Evolutionary conservation across 2,329 filamentous ascomycete species (phyloP).

Genomic region (Periconia sp.): DNA sequence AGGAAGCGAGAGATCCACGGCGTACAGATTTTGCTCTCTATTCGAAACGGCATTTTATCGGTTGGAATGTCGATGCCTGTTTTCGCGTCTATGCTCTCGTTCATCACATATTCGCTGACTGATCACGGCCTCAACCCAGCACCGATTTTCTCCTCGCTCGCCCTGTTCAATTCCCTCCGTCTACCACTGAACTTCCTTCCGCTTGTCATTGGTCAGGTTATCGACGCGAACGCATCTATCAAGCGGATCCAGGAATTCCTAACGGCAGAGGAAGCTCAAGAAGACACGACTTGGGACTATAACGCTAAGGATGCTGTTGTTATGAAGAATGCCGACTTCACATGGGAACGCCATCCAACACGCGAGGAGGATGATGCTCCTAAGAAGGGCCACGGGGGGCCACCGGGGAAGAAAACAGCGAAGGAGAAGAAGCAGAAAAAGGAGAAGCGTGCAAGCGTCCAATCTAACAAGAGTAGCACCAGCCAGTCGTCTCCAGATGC

Average conservation of each 20-base stretch:
- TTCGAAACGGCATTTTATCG: constrained; percentile 84
- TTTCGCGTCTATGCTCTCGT: constrained; percentile 93
- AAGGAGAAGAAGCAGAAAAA: constrained; percentile 58
- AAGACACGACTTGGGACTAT: constrained; percentile 67
- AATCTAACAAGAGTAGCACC: constrained; percentile 36
- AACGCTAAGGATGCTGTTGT: constrained; percentile 66
- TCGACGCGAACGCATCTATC: constrained; percentile 86
- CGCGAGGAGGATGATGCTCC: constrained; percentile 46
- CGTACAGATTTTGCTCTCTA: constrained; percentile 83
- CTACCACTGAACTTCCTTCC: constrained; percentile 90
- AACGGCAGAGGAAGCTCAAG: constrained; percentile 80
- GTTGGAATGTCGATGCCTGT: constrained; percentile 86
- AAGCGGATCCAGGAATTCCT: constrained; percentile 88
- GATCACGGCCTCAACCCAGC: constrained; percentile 75
- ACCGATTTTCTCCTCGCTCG: constrained; percentile 87
- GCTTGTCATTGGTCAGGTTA: constrained; percentile 84
- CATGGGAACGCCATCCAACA: constrained; percentile 78
- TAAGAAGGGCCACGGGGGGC: constrained; percentile 34
- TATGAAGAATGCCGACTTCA: constrained; percentile 77
- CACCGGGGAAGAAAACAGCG: constrained; percentile 50
- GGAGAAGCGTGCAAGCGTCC: constrained; percentile 50
- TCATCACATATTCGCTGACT: constrained; percentile 76
- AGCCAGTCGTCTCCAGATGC: constrained; percentile 62
- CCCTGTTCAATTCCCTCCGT: constrained; percentile 89
- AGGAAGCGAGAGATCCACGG: constrained; percentile 77